These are phyloP conservation scores for Fusarium tricinctum DNA, from an alignment of 2,329 filamentous ascomycete species.

Conservation along the genomic window DNA sequence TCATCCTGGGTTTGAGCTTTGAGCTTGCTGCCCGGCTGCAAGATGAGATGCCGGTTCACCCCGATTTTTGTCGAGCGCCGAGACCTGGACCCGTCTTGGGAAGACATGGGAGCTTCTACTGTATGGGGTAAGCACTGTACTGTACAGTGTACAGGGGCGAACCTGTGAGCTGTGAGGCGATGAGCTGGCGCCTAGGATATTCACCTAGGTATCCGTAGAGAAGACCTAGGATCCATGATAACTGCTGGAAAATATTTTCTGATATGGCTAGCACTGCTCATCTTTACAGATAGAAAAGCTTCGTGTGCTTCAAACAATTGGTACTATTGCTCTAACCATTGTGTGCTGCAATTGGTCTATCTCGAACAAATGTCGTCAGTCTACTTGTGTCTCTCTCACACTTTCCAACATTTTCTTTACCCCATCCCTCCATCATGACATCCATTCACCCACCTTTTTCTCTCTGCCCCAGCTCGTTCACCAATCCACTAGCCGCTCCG, in stretches of 20 bases:
- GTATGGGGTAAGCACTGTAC: conserved; percentile 42
- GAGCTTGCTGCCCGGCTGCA: conserved; percentile 45
- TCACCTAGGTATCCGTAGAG: background rate
- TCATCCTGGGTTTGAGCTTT: conserved; percentile 22
- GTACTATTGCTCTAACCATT: background rate
- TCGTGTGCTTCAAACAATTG: background rate
- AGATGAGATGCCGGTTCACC: conserved; percentile 55
- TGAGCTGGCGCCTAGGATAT: conserved; percentile 26
- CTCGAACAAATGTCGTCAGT: conserved; percentile 30
- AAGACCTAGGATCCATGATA: conserved; percentile 26
- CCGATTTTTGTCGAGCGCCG: conserved; percentile 53
- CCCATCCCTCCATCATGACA: conserved; percentile 44
- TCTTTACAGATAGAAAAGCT: background rate
- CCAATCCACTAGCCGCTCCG: conserved; percentile 33
- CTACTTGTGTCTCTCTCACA: conserved; percentile 4
- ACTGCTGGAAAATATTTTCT: conserved; percentile 27
- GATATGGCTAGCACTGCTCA: background rate
- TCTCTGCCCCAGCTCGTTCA: conserved; percentile 34
- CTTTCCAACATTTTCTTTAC: conserved; percentile 11
- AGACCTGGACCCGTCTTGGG: conserved; percentile 48
- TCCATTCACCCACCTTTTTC: conserved; percentile 43
- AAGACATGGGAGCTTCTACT: conserved; percentile 37
- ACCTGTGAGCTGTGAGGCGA: conserved; percentile 3
- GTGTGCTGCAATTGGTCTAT: conserved; percentile 22
- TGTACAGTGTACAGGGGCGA: background rate